phyloP scores from a whole-genome alignment of 2,329 filamentous ascomycete species.

The Dichotomopilus funicola region DNA sequence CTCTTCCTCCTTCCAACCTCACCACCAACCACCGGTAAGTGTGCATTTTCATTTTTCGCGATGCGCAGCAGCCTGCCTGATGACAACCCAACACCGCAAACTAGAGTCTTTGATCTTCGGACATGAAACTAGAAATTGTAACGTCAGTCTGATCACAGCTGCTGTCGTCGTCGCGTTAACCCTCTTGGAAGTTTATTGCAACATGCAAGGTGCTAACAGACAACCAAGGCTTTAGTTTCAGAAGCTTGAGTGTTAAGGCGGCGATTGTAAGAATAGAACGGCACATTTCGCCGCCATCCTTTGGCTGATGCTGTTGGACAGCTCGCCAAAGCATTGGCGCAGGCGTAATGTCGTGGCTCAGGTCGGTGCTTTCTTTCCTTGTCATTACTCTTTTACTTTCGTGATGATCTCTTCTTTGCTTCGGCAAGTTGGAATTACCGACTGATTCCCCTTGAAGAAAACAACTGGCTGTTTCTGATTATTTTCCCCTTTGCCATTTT shows the following conservation, averaged over 20 bases:
- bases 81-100: constrained; percentile 82
- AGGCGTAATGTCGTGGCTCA: neutral
- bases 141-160: constrained; percentile 79
- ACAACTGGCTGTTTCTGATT: constrained; percentile 79
- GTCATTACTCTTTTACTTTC: constrained; percentile 6
- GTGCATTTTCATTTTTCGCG: constrained; percentile 6
- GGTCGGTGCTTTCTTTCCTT: neutral
- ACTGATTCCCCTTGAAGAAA: constrained; percentile 73
- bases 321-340: neutral
- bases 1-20: constrained; percentile 16
- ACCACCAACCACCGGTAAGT: constrained; percentile 25
- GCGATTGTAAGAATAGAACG: neutral
- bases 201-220: constrained; percentile 25
- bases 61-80: constrained; percentile 46
- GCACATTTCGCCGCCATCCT: neutral
- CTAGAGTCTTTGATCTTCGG: constrained; percentile 93
- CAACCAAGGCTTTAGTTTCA: constrained; percentile 15
- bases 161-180: constrained; percentile 18
- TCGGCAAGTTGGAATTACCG: constrained; percentile 92
- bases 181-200: neutral
- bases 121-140: constrained; percentile 79
- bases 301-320: neutral
- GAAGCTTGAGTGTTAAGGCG: constrained; percentile 3
- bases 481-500: constrained; percentile 23
- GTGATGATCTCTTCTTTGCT: constrained; percentile 64